Evolutionary conservation across 2,329 filamentous ascomycete species (phyloP), one percentile per base, ranked within the genome.

Genomic region (Beauveria scarabaeidicola): DNA sequence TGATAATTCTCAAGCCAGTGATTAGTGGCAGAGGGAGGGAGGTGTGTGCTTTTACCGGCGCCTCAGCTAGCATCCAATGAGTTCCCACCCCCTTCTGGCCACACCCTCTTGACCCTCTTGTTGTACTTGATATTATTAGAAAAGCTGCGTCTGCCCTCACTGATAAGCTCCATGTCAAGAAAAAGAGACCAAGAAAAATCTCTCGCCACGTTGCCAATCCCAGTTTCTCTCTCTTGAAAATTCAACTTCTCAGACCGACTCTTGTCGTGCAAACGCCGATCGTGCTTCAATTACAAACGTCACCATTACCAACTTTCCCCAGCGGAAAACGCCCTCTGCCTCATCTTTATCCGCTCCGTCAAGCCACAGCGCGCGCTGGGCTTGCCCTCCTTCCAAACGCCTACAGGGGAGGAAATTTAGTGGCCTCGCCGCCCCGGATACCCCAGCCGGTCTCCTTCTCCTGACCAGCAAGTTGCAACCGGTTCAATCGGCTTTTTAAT

Each of bases 401-500:
- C 36, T 27, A 52, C 36, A 27, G 51, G 29, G 50, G 50, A 21
- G 9, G 15, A 19, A 27, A 41, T 19, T 36, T 52, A 52, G 51
- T 41, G 36, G 41, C 51, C 19, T 32, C 25, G 17, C 52, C 23
- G 21, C 52, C 51, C 36, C 50, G 36, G 32, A 41, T 52, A 41
- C 40, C 51, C 21, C 36, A 52, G 36, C 51, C 53, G 41, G 29
- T 56, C 47, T 43, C 32, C 41, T 15, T 32, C 29, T 52, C 48
- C 52, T 46, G 38, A 43, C 40, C 41, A 44, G 40, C 32, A n/a
- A n/a, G n/a, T n/a, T n/a, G n/a, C n/a, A 38, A 52, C 25, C 17
- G 10, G 17, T 55, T 47, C 41, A 56, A 47, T 17, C 41, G 21
- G 53, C 10, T 56, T 56, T 56, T 56, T 56, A 56, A 56, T 55